Evolutionary conservation across 148 eudicot species (phyloP).

Genomic region (Selenicereus undatus): DNA sequence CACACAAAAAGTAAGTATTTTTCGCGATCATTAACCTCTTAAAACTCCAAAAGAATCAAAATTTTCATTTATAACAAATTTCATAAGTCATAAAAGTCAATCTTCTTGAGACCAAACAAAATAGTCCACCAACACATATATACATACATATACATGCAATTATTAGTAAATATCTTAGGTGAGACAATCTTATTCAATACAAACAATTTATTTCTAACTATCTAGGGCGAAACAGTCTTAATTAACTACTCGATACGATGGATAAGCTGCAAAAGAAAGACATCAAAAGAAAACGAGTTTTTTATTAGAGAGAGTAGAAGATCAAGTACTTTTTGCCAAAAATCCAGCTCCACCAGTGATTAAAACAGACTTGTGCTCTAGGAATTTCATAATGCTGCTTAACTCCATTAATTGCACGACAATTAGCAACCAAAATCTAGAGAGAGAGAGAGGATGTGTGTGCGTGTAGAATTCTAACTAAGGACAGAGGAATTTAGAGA

Average conservation of each 20-base stretch:
- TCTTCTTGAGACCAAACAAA: not conserved
- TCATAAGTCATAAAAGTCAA: too few species aligned
- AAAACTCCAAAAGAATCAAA: not conserved
- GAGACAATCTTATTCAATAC: not conserved
- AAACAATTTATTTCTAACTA: not conserved
- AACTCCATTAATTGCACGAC: constrained; percentile 39
- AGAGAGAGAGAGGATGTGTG: not conserved
- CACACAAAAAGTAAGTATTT: not conserved
- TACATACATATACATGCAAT: not conserved
- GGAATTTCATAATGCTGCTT: constrained; percentile 39
- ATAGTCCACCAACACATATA: not conserved
- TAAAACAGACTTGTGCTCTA: constrained; percentile 49
- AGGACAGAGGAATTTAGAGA: not conserved
- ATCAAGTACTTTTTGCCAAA: constrained; percentile 50
- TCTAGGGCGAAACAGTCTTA: too few species aligned
- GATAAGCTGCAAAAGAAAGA: too few species aligned
- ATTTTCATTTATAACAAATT: too few species aligned
- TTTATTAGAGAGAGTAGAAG: not conserved
- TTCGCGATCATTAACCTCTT: not conserved
- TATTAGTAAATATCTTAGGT: not conserved
- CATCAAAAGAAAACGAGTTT: not conserved
- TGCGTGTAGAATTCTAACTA: not conserved
- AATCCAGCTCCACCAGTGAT: constrained; percentile 71
- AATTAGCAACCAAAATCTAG: not conserved
- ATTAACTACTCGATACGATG: too few species aligned